These are phyloP conservation scores for Scutellaria barbata DNA, from an alignment of 257 asterid species.

Conservation along the genomic window DNA sequence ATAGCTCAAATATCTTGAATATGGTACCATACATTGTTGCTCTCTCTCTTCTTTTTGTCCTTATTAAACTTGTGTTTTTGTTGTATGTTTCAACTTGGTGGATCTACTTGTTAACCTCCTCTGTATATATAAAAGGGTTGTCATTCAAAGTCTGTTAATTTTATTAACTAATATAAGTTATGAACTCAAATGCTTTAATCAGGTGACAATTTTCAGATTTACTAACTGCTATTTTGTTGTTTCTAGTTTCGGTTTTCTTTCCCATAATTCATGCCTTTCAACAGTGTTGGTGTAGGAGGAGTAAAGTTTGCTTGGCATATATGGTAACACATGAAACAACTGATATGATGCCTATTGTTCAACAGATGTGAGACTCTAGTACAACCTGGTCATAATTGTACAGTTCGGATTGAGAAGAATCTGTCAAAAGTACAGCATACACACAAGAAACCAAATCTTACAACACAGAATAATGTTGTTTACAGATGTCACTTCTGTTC, in stretches of 20 bases:
- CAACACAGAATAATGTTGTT: constrained; percentile 57
- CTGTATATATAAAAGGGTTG: neutral
- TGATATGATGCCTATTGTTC: constrained; percentile 34
- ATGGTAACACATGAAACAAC: neutral
- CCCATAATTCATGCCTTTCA: neutral
- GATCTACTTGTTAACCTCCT: neutral
- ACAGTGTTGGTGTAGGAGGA: neutral
- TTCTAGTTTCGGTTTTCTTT: neutral
- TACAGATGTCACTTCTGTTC: constrained; percentile 72
- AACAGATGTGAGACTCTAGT: constrained; percentile 76
- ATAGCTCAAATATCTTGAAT: neutral
- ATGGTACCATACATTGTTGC: neutral
- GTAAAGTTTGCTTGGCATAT: neutral
- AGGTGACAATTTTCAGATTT: neutral
- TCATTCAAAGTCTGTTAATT: neutral
- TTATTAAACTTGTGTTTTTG: constrained; percentile 11
- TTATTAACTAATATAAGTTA: neutral
- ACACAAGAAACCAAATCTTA: constrained; percentile 41
- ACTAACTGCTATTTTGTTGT: neutral
- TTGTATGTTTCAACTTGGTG: neutral
- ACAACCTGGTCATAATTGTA: constrained; percentile 69
- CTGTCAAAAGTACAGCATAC: constrained; percentile 40
- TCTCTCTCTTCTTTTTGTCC: neutral
- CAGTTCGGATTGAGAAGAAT: constrained; percentile 59
- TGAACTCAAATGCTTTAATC: constrained; percentile 1